phyloP scores from a whole-genome alignment of 129 eudicot species.

The Flaveria brownii region DNA sequence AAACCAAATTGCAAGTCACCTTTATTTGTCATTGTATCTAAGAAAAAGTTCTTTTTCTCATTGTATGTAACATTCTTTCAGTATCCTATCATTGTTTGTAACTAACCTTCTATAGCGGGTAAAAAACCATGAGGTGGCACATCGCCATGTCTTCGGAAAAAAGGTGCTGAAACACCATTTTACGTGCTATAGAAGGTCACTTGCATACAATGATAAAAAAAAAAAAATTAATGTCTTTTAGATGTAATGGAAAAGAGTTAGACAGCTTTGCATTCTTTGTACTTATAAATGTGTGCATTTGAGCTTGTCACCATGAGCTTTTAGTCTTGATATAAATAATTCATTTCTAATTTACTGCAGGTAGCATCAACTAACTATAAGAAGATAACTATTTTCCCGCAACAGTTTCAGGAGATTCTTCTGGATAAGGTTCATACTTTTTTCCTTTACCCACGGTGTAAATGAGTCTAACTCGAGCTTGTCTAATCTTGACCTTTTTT shows the following conservation, averaged over 20 bases:
- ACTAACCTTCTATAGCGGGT: not conserved
- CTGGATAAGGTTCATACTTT: constrained; percentile 74
- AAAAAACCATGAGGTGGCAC: not conserved
- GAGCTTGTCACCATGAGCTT: not conserved
- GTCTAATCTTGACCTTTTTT: too few species aligned
- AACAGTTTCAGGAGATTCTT: constrained; percentile 77
- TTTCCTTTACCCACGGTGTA: not conserved
- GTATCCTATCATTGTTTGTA: not conserved
- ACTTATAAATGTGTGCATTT: not conserved
- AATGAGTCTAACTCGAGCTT: too few species aligned
- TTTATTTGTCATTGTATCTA: not conserved
- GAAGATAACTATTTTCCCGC: constrained; percentile 49
- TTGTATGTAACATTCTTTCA: not conserved
- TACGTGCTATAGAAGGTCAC: not conserved
- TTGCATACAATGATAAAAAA: not conserved
- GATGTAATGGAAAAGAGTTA: not conserved
- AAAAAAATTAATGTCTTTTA: not conserved
- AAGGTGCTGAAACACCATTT: not conserved
- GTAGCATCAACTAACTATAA: constrained; percentile 55
- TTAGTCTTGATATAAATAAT: not conserved
- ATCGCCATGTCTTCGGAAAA: not conserved
- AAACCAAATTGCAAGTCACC: not conserved
- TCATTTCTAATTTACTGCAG: constrained; percentile 43
- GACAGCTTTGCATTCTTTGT: not conserved
- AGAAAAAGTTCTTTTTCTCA: not conserved